Base-by-base conservation (phyloP, 208 protist genomes). In the Herpetomonas samuelpessoai region DNA sequence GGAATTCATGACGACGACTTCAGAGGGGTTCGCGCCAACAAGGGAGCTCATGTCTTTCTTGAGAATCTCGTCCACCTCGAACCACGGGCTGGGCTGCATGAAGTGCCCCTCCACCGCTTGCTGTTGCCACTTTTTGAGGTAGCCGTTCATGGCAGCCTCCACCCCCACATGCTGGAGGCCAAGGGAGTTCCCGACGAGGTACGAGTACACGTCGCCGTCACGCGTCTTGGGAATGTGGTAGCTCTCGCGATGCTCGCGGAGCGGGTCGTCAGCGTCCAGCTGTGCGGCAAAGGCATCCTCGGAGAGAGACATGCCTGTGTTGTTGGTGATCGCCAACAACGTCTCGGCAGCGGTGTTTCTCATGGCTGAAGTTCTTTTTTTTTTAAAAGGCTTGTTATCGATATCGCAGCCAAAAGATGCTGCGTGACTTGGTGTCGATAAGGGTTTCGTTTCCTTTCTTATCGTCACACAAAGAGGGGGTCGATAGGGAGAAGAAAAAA, bases 1-100 rank as follows among this genome's bases (percentile, higher is more conserved):
- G n/a, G 82, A 74, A 66, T 98, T 98, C 95, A 97, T 98, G 31
- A 97, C 55, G 41, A 81, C 82, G 57, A 97, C 91, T 75, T 96
- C 94, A 28, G 74, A 74, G 16, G 76, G 53, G n/a, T 79, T 68
- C 1, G 89, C 91, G 28, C 92, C 96, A 16, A 97, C 88, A 44
- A 98, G 47, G 1, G 57, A 25, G 9, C 87, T 76, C 51, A 96
- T 84, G 53, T 79, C 67, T 28, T 81, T 83, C 41, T 67, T 48
- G 27, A 86, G 60, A 1, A 74, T 49, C 35, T 96, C 86, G 26
- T 97, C 95, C 31, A 95, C 88, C 50, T 88, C 71, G 27, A 83
- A 62, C 93, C 95, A 98, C 35, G 91, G 88, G 31, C 81, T 80
- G 16, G 81, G 75, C 30, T 69, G 75, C 65, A 85, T 76, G 50